Conservation (phyloP, 495 filamentous ascomycete genomes). For the Tuber borchii region DNA sequence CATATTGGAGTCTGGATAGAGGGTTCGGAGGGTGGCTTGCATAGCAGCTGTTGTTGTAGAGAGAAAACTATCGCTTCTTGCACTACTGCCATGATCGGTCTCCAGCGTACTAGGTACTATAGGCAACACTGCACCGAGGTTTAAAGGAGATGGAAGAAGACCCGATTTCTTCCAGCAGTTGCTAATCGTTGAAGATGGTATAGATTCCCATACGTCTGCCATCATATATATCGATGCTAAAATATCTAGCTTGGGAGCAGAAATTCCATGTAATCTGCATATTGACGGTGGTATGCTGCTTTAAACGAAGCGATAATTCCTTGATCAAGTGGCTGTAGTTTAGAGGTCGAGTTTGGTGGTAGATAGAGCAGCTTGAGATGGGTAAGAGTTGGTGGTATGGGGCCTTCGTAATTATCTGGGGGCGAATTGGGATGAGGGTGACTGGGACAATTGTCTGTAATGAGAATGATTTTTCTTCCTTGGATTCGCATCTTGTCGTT, state of each 20-base stretch:
- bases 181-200: too few species aligned
- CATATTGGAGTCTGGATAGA: neutral
- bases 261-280: constrained; percentile 16
- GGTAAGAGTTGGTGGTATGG: too few species aligned
- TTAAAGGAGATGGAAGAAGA: too few species aligned
- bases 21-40: neutral
- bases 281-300: constrained; percentile 26
- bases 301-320: constrained; percentile 29
- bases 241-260: too few species aligned
- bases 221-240: too few species aligned
- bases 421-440: constrained; percentile 27
- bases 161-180: too few species aligned
- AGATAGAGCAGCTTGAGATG: too few species aligned
- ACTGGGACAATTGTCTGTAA: constrained; percentile 34
- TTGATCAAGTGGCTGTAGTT: constrained; percentile 24
- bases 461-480: constrained; percentile 27
- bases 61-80: neutral
- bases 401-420: constrained; percentile 26
- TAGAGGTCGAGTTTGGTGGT: constrained; percentile 27
- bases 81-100: too few species aligned
- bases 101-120: too few species aligned
- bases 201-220: too few species aligned
- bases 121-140: too few species aligned
- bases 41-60: neutral
- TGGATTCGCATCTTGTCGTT: too few species aligned